Evolutionary conservation across 495 filamentous ascomycete genomes (phyloP), one percentile per base, ranked within the genome.

Genomic region (Xylaria palmicola): DNA sequence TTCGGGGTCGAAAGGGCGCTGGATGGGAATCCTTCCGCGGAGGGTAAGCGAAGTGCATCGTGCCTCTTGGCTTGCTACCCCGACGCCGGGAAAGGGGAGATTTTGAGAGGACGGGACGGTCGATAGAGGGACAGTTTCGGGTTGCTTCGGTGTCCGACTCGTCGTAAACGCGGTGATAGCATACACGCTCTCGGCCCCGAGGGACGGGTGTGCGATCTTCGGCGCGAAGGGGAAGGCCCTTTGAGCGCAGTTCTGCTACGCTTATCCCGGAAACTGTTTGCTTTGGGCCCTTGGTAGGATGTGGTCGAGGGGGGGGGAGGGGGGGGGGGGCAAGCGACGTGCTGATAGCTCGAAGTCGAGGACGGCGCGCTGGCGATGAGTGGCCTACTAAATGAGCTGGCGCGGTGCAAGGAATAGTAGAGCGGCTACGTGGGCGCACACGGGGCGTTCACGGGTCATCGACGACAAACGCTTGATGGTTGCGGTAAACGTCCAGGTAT

Each of bases 1-100:
- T 78, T 65, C 86, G 84, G 36, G 83, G 74, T 39, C 78, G 67
- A 67, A 79, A 86, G 27, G 81, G 83, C 32, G 87, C 86, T 54
- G 89, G 83, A 65, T 86, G 83, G 58, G 87, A 90, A 65, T 85
- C 85, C 75, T 90, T 94, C 68, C 92, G 88, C 59, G 91, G 86
- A 57, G 92, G 93, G 62, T 93, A 77, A 56, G 93, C 93, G 80
- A 92, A 93, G 69, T 98, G 93, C 93, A 98, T 97, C 62, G 65
- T 75, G 65, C 36, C 45, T 6, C 10, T n/a, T 9, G 36, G 44
- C 60, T 56, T 44, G 60, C 36, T 44, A 13, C 39, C 60, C 44
- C 17, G 52, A 49, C 34, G 27, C 12, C 30, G 36, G 44, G 60
- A 41, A 43, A 51, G 19, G n/a, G 41, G 30, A 29, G n/a, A 58